Conservation (phyloP, 768 basidiomycete species). For the Rubroboletus satanas region DNA sequence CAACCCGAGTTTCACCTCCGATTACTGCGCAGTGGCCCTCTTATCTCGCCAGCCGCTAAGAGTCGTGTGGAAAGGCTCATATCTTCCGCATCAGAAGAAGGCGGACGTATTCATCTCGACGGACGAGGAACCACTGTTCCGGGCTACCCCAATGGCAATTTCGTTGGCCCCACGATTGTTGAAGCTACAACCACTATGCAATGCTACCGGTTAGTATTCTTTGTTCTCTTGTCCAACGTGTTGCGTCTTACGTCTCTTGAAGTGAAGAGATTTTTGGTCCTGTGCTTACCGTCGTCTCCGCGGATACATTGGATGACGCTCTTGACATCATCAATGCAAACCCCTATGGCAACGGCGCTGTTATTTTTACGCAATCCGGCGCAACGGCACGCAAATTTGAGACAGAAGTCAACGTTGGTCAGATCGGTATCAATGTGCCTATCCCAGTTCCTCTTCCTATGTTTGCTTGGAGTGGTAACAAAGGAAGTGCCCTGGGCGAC, state of each 20-base stretch:
- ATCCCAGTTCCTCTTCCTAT: slow-evolving; percentile 91
- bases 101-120: slow-evolving; percentile 83
- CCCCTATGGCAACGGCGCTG: slow-evolving; percentile 89
- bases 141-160: slow-evolving; percentile 85
- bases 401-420: slow-evolving; percentile 80
- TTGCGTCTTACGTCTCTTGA: slow-evolving; percentile 1
- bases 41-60: slow-evolving; percentile 82
- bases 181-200: slow-evolving; percentile 80
- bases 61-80: slow-evolving; percentile 72
- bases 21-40: slow-evolving; percentile 51
- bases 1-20: neutral
- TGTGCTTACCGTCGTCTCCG: slow-evolving; percentile 71
- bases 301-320: slow-evolving; percentile 85
- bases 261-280: slow-evolving; percentile 97
- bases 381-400: slow-evolving; percentile 95
- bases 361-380: slow-evolving; percentile 95
- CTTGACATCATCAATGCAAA: slow-evolving; percentile 87
- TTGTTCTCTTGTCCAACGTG: neutral
- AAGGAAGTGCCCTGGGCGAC: slow-evolving; percentile 80
- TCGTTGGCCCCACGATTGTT: slow-evolving; percentile 89
- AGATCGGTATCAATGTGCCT: slow-evolving; percentile 90
- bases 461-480: slow-evolving; percentile 97
- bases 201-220: slow-evolving; percentile 72
- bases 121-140: slow-evolving; percentile 68
- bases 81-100: slow-evolving; percentile 68